Conservation (phyloP, 345 rosid genomes). For the Eucalyptus microcorys region DNA sequence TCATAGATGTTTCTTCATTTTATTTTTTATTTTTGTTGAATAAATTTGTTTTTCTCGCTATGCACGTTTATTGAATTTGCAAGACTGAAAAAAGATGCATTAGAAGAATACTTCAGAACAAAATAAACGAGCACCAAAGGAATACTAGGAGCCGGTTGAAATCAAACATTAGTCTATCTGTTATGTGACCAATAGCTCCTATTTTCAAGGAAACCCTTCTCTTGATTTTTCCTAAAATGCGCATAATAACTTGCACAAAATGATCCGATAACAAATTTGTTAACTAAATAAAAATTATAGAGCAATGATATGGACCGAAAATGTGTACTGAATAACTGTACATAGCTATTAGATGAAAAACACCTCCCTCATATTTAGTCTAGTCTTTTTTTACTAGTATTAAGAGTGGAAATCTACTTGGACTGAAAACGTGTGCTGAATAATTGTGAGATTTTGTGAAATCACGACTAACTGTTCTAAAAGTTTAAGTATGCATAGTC, state of each 20-base stretch:
- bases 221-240: neutral
- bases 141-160: neutral
- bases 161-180: neutral
- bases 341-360: too few relatives aligned
- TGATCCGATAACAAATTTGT: neutral
- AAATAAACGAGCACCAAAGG: neutral
- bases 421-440: too few relatives aligned
- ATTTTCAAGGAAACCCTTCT: neutral
- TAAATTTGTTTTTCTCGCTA: neutral
- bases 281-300: neutral
- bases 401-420: too few relatives aligned
- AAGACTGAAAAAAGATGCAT: neutral
- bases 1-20: neutral
- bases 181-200: neutral
- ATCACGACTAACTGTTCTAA: accelerated
- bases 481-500: too few relatives aligned
- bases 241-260: neutral
- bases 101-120: neutral
- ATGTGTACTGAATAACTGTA: neutral
- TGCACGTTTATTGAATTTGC: neutral
- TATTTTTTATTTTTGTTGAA: neutral
- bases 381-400: too few relatives aligned
- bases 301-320: neutral
- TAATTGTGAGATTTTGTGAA: too few relatives aligned
- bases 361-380: too few relatives aligned